A percentile compares a stretch with the other conserved stretches of the same genome.
These are phyloP conservation scores for Tolypocladium tropicale DNA, from an alignment of 2,329 filamentous ascomycete genomes.

Conservation along the genomic window DNA sequence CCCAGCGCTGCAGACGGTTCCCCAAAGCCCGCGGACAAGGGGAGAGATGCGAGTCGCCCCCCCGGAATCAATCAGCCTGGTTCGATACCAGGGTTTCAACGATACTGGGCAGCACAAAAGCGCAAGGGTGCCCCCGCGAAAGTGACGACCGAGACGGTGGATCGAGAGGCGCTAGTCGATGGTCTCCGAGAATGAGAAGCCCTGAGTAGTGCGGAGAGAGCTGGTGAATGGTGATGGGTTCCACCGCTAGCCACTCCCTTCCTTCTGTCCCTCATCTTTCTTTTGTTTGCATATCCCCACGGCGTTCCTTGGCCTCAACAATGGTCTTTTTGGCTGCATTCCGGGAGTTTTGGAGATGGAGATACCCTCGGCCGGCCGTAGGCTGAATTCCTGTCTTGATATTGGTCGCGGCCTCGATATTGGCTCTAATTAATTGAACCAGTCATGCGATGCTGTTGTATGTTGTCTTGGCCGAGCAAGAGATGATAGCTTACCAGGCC, in stretches of 20 bases:
- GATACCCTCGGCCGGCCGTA: not conserved
- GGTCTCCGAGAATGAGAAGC: slow-evolving; percentile 29
- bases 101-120: slow-evolving; percentile 40
- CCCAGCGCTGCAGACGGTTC: slow-evolving; percentile 6
- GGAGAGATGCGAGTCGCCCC: slow-evolving; percentile 35
- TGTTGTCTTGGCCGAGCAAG: not conserved
- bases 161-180: slow-evolving; percentile 51
- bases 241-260: too few relatives aligned
- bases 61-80: slow-evolving; percentile 74
- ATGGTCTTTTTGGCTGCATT: not conserved
- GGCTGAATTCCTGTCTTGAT: not conserved
- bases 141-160: slow-evolving; percentile 47
- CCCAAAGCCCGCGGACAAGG: slow-evolving; percentile 10
- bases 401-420: slow-evolving; percentile 4
- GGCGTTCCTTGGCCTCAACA: not conserved
- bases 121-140: slow-evolving; percentile 43
- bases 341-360: not conserved
- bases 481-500: not conserved
- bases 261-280: too few relatives aligned
- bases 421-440: not conserved
- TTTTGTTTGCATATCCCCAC: not conserved
- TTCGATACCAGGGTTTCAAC: slow-evolving; percentile 59
- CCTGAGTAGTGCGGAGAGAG: not conserved
- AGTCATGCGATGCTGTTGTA: not conserved
- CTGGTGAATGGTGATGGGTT: too few relatives aligned